Conservation (phyloP, 306 rosid genomes). For the Casuarina glauca region DNA sequence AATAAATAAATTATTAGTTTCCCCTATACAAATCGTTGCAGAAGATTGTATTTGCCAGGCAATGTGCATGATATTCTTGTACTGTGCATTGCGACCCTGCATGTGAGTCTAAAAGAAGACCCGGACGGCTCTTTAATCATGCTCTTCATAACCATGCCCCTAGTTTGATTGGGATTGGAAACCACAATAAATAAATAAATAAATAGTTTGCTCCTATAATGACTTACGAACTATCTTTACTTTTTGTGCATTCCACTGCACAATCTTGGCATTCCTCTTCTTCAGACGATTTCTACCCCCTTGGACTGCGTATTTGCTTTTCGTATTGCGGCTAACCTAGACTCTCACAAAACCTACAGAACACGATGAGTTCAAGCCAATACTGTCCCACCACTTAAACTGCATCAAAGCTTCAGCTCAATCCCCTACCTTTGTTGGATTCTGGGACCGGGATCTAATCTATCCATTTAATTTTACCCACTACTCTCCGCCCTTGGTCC, state of each 20-base stretch:
- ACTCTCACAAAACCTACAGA: neutral
- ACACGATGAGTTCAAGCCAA: constrained; percentile 7
- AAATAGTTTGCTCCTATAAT: neutral
- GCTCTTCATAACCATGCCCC: neutral
- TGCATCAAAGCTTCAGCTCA: neutral
- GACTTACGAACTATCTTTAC: neutral
- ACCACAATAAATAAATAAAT: neutral
- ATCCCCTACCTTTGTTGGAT: neutral
- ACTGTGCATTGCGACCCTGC: neutral
- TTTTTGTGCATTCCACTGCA: neutral
- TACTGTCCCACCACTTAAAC: neutral
- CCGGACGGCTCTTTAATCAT: neutral
- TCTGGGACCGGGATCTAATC: neutral
- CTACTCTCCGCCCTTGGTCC: constrained; percentile 5
- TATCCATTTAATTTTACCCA: neutral
- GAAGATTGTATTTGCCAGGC: neutral
- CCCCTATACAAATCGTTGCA: neutral
- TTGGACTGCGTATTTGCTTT: neutral
- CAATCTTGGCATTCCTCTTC: neutral
- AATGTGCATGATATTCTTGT: neutral
- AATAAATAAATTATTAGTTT: neutral
- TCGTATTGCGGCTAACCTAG: neutral
- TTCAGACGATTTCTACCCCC: neutral
- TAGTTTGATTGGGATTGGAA: neutral
- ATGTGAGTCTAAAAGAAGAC: neutral